phyloP scores from a whole-genome alignment of 2,329 filamentous ascomycete species.

The Phialophora tarda region DNA sequence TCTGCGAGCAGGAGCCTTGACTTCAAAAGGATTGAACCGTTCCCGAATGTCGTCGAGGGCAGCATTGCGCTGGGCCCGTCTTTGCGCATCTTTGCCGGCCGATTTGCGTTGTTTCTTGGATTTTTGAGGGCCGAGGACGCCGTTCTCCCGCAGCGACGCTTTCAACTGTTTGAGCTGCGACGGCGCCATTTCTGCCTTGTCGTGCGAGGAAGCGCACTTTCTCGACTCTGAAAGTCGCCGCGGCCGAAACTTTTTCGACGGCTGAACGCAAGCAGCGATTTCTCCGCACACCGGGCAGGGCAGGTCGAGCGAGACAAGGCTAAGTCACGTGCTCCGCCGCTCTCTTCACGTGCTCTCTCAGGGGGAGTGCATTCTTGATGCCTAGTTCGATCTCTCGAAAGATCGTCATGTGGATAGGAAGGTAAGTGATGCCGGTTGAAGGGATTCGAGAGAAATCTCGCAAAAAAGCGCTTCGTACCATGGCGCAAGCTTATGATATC shows the following conservation, averaged over 20 bases:
- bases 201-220: not conserved
- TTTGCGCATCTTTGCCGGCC: slow-evolving; percentile 70
- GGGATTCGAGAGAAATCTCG: not conserved
- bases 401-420: not conserved
- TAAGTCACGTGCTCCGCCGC: not conserved
- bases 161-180: slow-evolving; percentile 97
- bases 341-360: not conserved
- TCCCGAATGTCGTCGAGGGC: slow-evolving; percentile 87
- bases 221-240: slow-evolving; percentile 9
- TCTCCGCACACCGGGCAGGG: not conserved
- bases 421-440: not conserved
- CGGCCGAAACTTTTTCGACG: slow-evolving; percentile 10
- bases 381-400: not conserved
- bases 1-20: slow-evolving; percentile 77
- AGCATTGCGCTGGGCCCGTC: slow-evolving; percentile 75
- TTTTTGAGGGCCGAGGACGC: slow-evolving; percentile 86
- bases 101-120: slow-evolving; percentile 93
- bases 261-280: not conserved
- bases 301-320: not conserved
- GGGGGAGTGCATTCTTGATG: not conserved
- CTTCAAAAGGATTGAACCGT: slow-evolving; percentile 96
- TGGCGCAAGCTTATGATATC: not conserved
- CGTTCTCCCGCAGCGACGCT: slow-evolving; percentile 84
- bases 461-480: not conserved
- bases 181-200: slow-evolving; percentile 71